Evolutionary conservation across 2,329 filamentous ascomycete species (phyloP), one percentile per base, ranked within the genome.

Genomic region (Pseudodiploospora longispora): DNA sequence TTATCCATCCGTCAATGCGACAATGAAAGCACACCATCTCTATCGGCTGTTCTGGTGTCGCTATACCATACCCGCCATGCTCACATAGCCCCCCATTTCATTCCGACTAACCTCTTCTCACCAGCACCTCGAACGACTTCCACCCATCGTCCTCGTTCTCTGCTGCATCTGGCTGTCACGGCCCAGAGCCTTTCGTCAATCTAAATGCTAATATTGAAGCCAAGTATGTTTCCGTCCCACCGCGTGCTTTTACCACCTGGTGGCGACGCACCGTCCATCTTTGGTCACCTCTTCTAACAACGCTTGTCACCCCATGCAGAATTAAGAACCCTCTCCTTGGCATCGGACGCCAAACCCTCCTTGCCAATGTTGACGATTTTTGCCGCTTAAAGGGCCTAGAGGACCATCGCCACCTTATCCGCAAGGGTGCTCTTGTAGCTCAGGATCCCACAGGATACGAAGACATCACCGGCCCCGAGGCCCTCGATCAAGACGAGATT

Each of bases 401-500:
- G 2, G 75, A 83, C 43, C 72, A 83, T 51, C 63, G 78, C 3
- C 64, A 68, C 4, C 57, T 83, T 10, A 70, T 89, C 41, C 70
- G 75, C 41, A 83, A 82, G 54, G 86, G 84, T 31, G 87, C 85
- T 4, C 70, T 91, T 8, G 75, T 89, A 12, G 86, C 86, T 3
- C 83, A 87, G 59, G 78, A 83, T 52, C 84, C 84, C 0, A 66
- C 67, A 6, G 69, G 71, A 30, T 85, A 68, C 58, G 82, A 86
- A 46, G 67, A 72, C 31, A 71, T 88, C 35, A 64, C 61, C 4
- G 74, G 75, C 50, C 66, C 76, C 42, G 66, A 76, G 41, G 74
- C 77, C 8, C 71, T 90, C 2, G 65, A 71, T 43, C 71, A 81
- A 10, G 67, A 69, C 1, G 83, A 85, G 56, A 75, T 80, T 46